phyloP scores from a whole-genome alignment of 2,329 filamentous ascomycete genomes.

The Nannizzia gypsea region DNA sequence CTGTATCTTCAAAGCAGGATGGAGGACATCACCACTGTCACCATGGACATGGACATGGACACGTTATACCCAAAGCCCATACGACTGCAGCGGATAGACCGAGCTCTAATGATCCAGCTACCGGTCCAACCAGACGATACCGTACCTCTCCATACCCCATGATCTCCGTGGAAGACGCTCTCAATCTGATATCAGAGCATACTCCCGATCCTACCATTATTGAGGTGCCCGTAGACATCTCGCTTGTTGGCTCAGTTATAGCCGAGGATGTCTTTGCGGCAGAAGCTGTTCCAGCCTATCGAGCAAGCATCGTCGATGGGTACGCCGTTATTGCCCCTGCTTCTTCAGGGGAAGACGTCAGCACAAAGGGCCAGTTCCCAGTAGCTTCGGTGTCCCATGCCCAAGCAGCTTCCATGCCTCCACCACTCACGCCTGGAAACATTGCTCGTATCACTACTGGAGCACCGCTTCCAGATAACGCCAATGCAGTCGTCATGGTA shows the following conservation, averaged over 20 bases:
- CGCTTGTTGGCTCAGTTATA: conserved; percentile 63
- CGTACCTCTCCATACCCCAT: conserved; percentile 86
- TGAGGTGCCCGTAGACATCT: conserved; percentile 49
- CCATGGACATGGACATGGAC: conserved; percentile 50
- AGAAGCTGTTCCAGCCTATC: conserved; percentile 82
- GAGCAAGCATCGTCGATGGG: conserved; percentile 92
- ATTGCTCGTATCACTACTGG: conserved; percentile 90
- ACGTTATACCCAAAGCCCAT: conserved; percentile 56
- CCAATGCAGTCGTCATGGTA: conserved; percentile 90
- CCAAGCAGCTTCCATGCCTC: conserved; percentile 53
- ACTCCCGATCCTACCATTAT: conserved; percentile 53
- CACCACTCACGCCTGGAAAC: conserved; percentile 55
- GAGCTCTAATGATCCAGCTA: conserved; percentile 48
- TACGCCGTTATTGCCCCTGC: conserved; percentile 64
- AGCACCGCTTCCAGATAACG: conserved; percentile 75
- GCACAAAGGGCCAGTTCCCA: conserved; percentile 68
- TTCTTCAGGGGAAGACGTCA: conserved; percentile 28
- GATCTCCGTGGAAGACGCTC: conserved; percentile 71
- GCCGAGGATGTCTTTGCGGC: conserved; percentile 68
- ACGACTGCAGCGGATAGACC: conserved; percentile 50
- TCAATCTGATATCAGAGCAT: conserved; percentile 58
- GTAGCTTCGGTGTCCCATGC: conserved; percentile 82
- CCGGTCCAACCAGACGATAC: conserved; percentile 56
- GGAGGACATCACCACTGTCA: conserved; percentile 29
- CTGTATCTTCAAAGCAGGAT: conserved; percentile 13